phyloP scores from a whole-genome alignment of 2,329 filamentous ascomycete genomes.

The Colletotrichum lentis region DNA sequence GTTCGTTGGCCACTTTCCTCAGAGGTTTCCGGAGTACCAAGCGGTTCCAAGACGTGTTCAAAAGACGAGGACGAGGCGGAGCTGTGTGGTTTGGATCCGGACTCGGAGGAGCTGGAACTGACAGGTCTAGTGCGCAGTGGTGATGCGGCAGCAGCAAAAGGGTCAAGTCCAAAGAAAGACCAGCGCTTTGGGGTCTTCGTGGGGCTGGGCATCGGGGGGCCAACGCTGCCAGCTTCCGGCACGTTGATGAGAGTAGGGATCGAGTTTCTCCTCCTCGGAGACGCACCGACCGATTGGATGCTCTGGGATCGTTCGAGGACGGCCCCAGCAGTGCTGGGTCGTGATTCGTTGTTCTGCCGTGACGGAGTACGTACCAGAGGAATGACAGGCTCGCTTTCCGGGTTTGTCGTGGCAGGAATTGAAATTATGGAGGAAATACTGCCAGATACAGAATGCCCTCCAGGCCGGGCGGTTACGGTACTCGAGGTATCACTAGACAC shows the following conservation, averaged over 20 bases:
- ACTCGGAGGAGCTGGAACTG: constrained; percentile 58
- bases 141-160: constrained; percentile 55
- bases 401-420: constrained; percentile 51
- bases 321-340: constrained; percentile 77
- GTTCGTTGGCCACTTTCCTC: constrained; percentile 45
- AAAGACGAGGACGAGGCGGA: constrained; percentile 45
- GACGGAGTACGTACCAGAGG: constrained; percentile 52
- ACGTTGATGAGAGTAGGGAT: constrained; percentile 62
- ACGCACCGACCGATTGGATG: constrained; percentile 47
- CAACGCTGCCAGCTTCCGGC: constrained; percentile 46
- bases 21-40: constrained; percentile 33
- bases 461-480: constrained; percentile 73
- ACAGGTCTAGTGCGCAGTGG: constrained; percentile 58
- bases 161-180: constrained; percentile 70
- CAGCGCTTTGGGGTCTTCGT: constrained; percentile 64
- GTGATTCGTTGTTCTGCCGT: constrained; percentile 56
- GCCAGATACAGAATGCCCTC: constrained; percentile 74
- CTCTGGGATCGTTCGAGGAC: constrained; percentile 64
- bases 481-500: constrained; percentile 86
- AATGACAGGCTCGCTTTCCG: constrained; percentile 28
- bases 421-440: constrained; percentile 83
- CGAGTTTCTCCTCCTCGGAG: constrained; percentile 65
- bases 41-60: constrained; percentile 49
- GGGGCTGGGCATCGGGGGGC: constrained; percentile 55
- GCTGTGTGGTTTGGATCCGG: constrained; percentile 42